Evolutionary conservation across 257 asterid species (phyloP).

Genomic region (Striga asiatica): DNA sequence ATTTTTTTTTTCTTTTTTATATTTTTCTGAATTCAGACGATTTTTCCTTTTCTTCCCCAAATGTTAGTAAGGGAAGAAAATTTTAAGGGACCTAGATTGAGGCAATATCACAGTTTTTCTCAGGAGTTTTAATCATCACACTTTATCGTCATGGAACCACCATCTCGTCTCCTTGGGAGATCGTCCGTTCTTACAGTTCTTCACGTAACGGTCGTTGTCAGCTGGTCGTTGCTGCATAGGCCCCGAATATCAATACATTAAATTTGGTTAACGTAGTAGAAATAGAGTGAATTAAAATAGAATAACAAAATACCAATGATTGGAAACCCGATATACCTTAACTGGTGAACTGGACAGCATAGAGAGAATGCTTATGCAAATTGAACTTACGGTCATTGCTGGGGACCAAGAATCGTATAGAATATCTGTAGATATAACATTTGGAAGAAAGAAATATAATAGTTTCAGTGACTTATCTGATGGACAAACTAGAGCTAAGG

Average conservation of each 20-base stretch:
- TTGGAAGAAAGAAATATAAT: too few species aligned
- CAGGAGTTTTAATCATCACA: slow-evolving; percentile 19
- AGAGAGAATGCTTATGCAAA: slow-evolving; percentile 82
- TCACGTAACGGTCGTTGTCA: slow-evolving; percentile 76
- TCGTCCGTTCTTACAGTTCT: slow-evolving; percentile 65
- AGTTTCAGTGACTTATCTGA: background rate
- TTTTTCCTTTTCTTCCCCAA: background rate
- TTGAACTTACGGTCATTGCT: slow-evolving; percentile 78
- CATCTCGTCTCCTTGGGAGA: slow-evolving; percentile 91
- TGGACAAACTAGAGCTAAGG: background rate
- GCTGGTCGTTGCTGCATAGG: slow-evolving; percentile 62
- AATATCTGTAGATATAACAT: slow-evolving; percentile 69
- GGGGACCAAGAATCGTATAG: slow-evolving; percentile 89
- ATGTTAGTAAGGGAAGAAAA: background rate
- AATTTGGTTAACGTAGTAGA: too few species aligned
- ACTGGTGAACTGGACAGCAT: slow-evolving; percentile 77
- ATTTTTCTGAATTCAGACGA: too few species aligned
- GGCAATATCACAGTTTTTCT: slow-evolving; percentile 12
- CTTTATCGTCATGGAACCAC: slow-evolving; percentile 97
- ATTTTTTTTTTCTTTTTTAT: too few species aligned
- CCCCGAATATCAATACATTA: background rate
- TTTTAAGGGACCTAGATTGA: slow-evolving; percentile 19
- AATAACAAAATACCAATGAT: background rate
- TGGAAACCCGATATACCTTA: slow-evolving; percentile 31
- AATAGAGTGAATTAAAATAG: background rate